Conservation (phyloP, 768 basidiomycete genomes). For the Roridomyces roridus region DNA sequence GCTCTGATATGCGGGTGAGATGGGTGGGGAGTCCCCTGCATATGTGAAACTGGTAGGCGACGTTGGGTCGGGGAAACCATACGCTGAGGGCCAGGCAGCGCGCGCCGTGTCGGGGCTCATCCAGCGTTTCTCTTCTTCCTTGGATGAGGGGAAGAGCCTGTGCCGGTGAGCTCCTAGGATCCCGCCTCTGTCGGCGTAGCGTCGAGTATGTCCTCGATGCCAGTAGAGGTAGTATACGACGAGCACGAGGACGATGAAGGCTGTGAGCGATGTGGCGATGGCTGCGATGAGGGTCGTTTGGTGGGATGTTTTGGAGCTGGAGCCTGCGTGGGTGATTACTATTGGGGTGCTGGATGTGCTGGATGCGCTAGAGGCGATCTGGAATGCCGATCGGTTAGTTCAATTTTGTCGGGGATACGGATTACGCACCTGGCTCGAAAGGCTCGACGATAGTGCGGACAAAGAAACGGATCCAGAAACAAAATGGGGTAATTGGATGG, state of each 20-base stretch:
- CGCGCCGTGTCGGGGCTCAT: no score
- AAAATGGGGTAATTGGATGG: no score
- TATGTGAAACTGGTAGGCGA: no score
- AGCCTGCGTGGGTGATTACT: no score
- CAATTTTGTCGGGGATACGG: no score
- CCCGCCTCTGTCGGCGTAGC: neutral
- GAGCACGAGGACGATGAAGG: neutral
- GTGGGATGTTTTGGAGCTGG: neutral
- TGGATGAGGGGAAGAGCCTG: neutral
- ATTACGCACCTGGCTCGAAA: neutral
- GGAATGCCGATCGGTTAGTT: neutral
- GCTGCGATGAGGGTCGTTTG: conserved; percentile 7
- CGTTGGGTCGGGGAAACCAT: no score
- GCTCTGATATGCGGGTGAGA: no score
- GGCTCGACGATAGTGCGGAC: neutral
- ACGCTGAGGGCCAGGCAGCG: no score
- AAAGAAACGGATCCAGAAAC: neutral
- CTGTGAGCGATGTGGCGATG: neutral
- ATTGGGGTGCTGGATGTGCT: no score
- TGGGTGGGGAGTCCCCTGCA: no score
- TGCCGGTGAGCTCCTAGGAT: neutral
- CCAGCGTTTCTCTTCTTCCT: neutral
- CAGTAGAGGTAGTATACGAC: neutral
- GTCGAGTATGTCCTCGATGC: neutral
- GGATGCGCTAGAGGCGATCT: neutral